These are phyloP conservation scores for Isatis lusitanica DNA, from an alignment of 441 rosid species.

Conservation along the genomic window DNA sequence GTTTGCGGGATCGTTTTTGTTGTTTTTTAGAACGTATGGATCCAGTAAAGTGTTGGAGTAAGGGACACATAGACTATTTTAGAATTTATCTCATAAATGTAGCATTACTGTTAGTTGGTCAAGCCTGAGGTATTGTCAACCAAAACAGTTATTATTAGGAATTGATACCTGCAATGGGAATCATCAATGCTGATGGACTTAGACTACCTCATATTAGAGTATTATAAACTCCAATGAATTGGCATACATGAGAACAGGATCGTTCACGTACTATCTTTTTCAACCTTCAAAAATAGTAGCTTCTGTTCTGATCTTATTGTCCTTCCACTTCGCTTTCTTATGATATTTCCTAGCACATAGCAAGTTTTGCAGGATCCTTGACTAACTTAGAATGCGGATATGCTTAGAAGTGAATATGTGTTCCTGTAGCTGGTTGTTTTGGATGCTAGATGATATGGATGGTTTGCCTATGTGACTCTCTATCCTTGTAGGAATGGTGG, in stretches of 20 bases:
- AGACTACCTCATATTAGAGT: constrained; percentile 1
- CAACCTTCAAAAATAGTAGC: neutral
- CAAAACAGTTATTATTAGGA: neutral
- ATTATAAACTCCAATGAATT: neutral
- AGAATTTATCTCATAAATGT: neutral
- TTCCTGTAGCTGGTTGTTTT: constrained; percentile 11
- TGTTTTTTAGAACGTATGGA: neutral
- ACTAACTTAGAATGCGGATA: neutral
- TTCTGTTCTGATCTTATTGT: constrained; percentile 4
- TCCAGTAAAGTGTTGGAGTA: neutral
- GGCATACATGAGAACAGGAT: neutral
- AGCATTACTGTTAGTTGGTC: neutral
- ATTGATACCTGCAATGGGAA: neutral
- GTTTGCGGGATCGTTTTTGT: neutral
- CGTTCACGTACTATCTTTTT: neutral
- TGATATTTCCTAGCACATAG: neutral
- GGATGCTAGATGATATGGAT: constrained; percentile 16
- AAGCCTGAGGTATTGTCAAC: constrained; percentile 10
- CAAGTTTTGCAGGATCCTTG: constrained; percentile 12
- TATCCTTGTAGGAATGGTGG: neutral
- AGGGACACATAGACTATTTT: neutral
- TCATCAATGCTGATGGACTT: constrained; percentile 4
- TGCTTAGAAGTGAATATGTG: constrained; percentile 1
- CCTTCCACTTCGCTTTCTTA: neutral
- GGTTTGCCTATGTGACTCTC: neutral